Base-by-base conservation (phyloP, 1,139 yeast species). In the Pichia sp. region DNA sequence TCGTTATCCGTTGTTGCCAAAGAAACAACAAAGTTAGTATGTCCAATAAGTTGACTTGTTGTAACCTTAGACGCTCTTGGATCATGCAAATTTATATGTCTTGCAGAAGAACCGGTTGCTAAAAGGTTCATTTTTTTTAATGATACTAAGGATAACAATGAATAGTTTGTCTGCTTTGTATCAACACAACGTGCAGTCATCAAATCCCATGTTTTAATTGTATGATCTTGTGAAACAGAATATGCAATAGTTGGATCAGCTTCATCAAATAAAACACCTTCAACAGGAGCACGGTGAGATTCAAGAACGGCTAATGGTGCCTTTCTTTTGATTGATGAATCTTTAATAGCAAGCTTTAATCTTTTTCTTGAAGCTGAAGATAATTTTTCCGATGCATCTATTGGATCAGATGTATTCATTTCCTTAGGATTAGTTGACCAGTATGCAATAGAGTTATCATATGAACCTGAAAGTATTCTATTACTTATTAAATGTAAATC, bases 201-300 rank as follows among this genome's bases (percentile, higher is more conserved):
- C 55, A 89, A 70, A 66, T 91, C 98, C 97, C 98, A 91, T 0
- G 98, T 91, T 56, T 85, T 84, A 50, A 91, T 78, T 1, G 95
- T 78, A 61, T 91, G 98, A 65, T 91, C 97, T 62, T 88, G 96
- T 4, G 96, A 84, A 1, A 85, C 96, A 0, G 97, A 87, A 64
- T 91, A 91, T 14, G 81, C 95, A 6, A 89, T 95, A 0, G 93
- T 74, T 31, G 72, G 51, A 60, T 91, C 97, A 24, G 66, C 64
- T 7, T 69, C 61, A 55, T 86, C 95, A 60, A 88, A 87, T 15
- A 76, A 70, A 15, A 86, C 84, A 29, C 76, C 94, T 56, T 88
- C 94, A 16, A 88, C 96, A 5, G 96, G 95, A 32, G 80, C 87
- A 18, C 75, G 61, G 60, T 91, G 97, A 18, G 93, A 83, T 54